phyloP scores from a whole-genome alignment of 371 early-diverging fungal species.

The Actinomortierella ambigua region DNA sequence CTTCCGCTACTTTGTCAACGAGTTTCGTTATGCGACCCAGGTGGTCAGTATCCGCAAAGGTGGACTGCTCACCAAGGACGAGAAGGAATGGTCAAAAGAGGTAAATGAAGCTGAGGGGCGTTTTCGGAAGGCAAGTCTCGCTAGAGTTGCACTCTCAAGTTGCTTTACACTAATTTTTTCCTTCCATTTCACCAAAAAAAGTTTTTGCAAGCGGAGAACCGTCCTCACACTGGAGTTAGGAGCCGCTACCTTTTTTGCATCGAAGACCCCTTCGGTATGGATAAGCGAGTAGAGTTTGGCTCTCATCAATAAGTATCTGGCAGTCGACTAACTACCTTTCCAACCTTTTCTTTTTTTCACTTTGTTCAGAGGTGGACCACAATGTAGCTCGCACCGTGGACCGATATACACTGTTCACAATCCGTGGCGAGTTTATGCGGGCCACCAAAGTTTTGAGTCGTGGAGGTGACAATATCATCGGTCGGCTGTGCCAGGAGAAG shows the following conservation, averaged over 20 bases:
- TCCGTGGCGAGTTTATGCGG: slow-evolving; percentile 50
- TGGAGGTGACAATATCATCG: slow-evolving; percentile 25
- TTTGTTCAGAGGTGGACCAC: slow-evolving; percentile 36
- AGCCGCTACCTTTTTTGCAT: slow-evolving; percentile 39
- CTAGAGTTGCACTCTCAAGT: not conserved
- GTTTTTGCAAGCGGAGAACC: slow-evolving; percentile 17
- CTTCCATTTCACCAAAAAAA: not conserved
- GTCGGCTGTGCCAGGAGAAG: slow-evolving; percentile 28
- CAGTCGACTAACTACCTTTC: not conserved
- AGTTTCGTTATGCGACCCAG: slow-evolving; percentile 75
- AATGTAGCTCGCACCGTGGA: slow-evolving; percentile 48
- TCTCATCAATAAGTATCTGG: not conserved
- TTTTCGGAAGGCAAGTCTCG: not conserved
- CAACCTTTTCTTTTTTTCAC: not conserved
- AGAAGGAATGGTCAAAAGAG: slow-evolving; percentile 76
- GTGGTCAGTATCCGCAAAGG: slow-evolving; percentile 85
- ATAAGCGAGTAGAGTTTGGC: no score
- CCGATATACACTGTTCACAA: slow-evolving; percentile 42
- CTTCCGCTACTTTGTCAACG: slow-evolving; percentile 76
- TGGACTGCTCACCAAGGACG: slow-evolving; percentile 66
- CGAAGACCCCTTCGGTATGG: slow-evolving; percentile 48
- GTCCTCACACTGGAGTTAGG: slow-evolving; percentile 13
- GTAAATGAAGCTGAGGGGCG: slow-evolving; percentile 13
- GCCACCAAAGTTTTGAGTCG: slow-evolving; percentile 47
- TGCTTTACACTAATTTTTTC: no score